Conservation (phyloP, 1,284 basidiomycete genomes). For the Apiotrichum akiyoshidainum region DNA sequence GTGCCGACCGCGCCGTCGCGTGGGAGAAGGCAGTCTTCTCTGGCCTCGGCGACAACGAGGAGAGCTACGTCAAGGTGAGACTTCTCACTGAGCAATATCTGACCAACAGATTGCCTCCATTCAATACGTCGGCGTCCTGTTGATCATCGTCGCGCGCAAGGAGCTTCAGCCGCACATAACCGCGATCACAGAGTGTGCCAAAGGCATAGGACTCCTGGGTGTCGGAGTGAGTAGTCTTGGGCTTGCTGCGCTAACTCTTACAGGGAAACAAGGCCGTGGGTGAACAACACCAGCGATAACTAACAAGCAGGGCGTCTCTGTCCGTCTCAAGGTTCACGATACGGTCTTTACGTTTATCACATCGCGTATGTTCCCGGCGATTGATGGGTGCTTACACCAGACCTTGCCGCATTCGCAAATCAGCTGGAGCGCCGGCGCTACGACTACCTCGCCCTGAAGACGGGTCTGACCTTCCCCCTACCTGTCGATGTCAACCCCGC, state of each 20-base stretch:
- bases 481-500: constrained; percentile 28
- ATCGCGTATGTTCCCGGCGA: constrained; percentile 54
- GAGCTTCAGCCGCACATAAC: constrained; percentile 38
- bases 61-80: constrained; percentile 35
- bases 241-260: constrained; percentile 31
- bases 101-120: constrained; percentile 31
- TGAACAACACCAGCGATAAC: neutral
- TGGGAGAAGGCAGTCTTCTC: constrained; percentile 57
- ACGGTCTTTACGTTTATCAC: constrained; percentile 57
- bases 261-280: constrained; percentile 39
- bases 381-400: constrained; percentile 33
- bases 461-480: constrained; percentile 30
- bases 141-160: constrained; percentile 55
- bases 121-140: constrained; percentile 52
- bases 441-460: constrained; percentile 35
- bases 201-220: constrained; percentile 43
- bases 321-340: constrained; percentile 38
- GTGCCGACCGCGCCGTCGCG: constrained; percentile 52
- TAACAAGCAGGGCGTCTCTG: constrained; percentile 43
- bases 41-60: constrained; percentile 54
- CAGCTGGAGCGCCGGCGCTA: constrained; percentile 52
- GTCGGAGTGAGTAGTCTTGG: constrained; percentile 34
- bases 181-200: constrained; percentile 32
- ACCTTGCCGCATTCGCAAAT: constrained; percentile 58
- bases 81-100: neutral